Evolutionary conservation across 495 filamentous ascomycete species (phyloP).

Genomic region (Xylaria nigripes): DNA sequence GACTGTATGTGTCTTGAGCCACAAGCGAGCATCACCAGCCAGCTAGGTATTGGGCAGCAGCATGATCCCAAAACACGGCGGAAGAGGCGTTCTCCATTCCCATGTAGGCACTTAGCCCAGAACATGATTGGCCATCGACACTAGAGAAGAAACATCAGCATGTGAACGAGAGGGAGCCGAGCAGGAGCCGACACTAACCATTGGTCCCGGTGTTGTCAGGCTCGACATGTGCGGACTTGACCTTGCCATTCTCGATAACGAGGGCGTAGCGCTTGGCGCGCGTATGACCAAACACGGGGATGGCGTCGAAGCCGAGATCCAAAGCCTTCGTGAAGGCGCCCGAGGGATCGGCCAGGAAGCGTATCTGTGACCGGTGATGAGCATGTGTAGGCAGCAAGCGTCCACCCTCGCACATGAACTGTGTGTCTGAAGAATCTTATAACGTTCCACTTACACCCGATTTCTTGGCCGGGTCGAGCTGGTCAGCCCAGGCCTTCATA

Average conservation of each 20-base stretch:
- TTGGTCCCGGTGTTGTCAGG: slow-evolving; percentile 88
- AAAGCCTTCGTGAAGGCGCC: slow-evolving; percentile 76
- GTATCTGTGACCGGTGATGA: slow-evolving; percentile 45
- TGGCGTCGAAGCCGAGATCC: slow-evolving; percentile 74
- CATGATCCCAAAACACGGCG: too few species aligned
- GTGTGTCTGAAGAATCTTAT: not conserved
- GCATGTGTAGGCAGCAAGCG: not conserved
- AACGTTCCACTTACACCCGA: slow-evolving; percentile 55
- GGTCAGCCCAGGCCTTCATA: slow-evolving; percentile 77
- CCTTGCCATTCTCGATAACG: slow-evolving; percentile 67
- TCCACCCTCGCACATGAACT: not conserved
- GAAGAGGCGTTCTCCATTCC: too few species aligned
- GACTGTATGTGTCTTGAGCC: too few species aligned
- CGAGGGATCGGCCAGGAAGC: slow-evolving; percentile 86
- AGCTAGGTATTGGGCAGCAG: too few species aligned
- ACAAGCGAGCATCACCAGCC: too few species aligned
- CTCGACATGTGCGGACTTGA: slow-evolving; percentile 69
- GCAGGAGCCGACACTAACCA: slow-evolving; percentile 44
- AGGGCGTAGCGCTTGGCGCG: slow-evolving; percentile 88
- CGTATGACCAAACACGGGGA: slow-evolving; percentile 73
- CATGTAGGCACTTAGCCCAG: slow-evolving; percentile 54
- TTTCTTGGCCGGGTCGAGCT: slow-evolving; percentile 60
- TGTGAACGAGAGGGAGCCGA: not conserved
- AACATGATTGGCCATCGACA: slow-evolving; percentile 66
- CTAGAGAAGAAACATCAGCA: slow-evolving; percentile 25